Evolutionary conservation across 495 filamentous ascomycete genomes (phyloP).

Genomic region (Hyaloscypha bicolor): DNA sequence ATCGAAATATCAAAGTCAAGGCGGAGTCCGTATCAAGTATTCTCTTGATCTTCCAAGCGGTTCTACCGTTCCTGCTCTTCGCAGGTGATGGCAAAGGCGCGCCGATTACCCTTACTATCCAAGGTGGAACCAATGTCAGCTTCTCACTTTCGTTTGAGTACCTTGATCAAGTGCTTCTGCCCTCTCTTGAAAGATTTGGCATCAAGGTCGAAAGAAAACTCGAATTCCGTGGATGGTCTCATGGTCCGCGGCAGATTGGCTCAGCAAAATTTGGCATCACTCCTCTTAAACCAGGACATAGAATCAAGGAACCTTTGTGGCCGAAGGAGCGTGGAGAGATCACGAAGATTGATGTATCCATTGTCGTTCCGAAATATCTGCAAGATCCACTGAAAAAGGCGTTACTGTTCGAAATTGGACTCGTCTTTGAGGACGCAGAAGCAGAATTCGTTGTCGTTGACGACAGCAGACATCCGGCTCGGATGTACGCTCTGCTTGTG

Average conservation of each 20-base stretch:
- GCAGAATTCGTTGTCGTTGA: conserved; percentile 54
- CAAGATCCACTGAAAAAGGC: conserved; percentile 43
- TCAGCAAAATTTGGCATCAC: conserved; percentile 59
- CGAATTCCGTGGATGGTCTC: conserved; percentile 67
- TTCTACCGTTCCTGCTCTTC: conserved; percentile 77
- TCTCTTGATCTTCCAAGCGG: conserved; percentile 76
- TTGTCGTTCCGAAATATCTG: conserved; percentile 50
- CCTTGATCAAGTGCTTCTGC: conserved; percentile 71
- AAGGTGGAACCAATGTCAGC: conserved; percentile 77
- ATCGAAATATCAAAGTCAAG: conserved; percentile 45
- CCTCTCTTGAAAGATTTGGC: conserved; percentile 65
- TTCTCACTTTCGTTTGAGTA: conserved; percentile 79
- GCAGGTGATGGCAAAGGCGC: conserved; percentile 44
- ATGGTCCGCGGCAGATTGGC: conserved; percentile 58
- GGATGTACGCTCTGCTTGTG: conserved; percentile 73
- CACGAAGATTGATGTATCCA: conserved; percentile 60
- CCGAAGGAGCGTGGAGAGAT: conserved; percentile 48
- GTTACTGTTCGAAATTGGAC: conserved; percentile 39
- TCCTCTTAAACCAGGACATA: conserved; percentile 47
- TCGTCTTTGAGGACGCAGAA: conserved; percentile 48
- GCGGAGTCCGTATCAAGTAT: conserved; percentile 55
- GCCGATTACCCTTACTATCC: conserved; percentile 60
- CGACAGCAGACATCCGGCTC: conserved; percentile 59
- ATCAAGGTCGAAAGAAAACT: conserved; percentile 58
- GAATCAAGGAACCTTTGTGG: conserved; percentile 48